Base-by-base conservation (phyloP, 352 stramenopile genomes). In the Phytopythium chamaehyphon region DNA sequence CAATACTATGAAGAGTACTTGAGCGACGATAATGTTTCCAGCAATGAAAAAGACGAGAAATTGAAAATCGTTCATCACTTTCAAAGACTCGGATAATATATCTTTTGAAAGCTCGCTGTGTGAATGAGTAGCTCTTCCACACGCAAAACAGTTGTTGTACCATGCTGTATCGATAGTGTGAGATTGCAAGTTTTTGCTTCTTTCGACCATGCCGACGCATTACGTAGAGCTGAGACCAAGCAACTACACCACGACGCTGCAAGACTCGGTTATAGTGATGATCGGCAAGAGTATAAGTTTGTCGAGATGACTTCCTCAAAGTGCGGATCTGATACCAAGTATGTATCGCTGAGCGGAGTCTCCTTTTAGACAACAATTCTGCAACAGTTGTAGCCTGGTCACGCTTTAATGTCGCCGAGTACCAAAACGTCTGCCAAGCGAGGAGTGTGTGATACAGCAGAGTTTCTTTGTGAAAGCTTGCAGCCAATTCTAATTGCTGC, bases 1-100 rank as follows among this genome's bases (percentile, higher is more conserved):
- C 70, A 6, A 54, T 24, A 23, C 51, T 52, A 16, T 51, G 35
- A 1, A 73, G 56, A 2, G 64, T 66, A 12, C 42, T 40, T 2
- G 21, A 46, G 18, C 38, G 59, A n/a, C 47, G 43, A 14, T 57
- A 65, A 0, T 35, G 40, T 21, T 19, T 44, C 53, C 58, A 65
- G 2, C n/a, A 11, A 15, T 12, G 16, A 19, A 65, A 65, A 1
- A 51, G 28, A 33, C 40, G 42, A 14, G 46, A 18, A 7, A 65
- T 33, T 31, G 58, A 24, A 28, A 51, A 57, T 16, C 19, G 28
- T 6, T 8, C 26, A 16, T 62, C 58, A 11, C 47, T 46, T 24
- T 46, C 47, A 28, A 65, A 61, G 3, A 61, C 22, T 5, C 22
- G 40, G 14, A 57, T 40, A 24, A 65, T 15, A 22, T 47, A 51